phyloP scores from a whole-genome alignment of 768 basidiomycete genomes.

The Kwoniella botswanensis region DNA sequence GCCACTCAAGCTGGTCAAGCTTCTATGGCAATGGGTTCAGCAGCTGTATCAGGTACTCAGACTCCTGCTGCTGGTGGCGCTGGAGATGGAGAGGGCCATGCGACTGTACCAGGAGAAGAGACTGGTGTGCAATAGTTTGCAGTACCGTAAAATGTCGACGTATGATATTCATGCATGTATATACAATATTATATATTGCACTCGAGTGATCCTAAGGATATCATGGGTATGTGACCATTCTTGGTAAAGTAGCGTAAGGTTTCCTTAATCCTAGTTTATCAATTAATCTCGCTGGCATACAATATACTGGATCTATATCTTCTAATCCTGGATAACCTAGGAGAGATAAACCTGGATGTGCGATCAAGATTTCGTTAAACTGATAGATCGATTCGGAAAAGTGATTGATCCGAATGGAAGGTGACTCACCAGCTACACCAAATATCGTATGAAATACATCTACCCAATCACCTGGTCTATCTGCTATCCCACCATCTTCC shows the following conservation, averaged over 20 bases:
- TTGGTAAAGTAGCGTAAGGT: slow-evolving; percentile 36
- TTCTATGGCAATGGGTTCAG: slow-evolving; percentile 47
- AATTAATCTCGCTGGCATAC: slow-evolving; percentile 84
- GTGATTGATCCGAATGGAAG: neutral
- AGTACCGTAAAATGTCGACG: neutral
- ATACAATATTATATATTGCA: slow-evolving; percentile 4
- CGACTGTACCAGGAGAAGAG: slow-evolving; percentile 34
- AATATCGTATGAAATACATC: slow-evolving; percentile 98
- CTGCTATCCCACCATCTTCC: slow-evolving; percentile 90
- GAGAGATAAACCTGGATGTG: slow-evolving; percentile 73
- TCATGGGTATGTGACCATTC: slow-evolving; percentile 16
- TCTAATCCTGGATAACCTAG: slow-evolving; percentile 82
- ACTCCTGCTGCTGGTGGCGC: slow-evolving; percentile 20
- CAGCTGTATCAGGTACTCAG: slow-evolving; percentile 20
- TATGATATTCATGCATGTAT: slow-evolving; percentile 20
- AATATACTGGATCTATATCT: slow-evolving; percentile 92
- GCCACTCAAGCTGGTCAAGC: slow-evolving; percentile 65
- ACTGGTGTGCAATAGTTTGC: slow-evolving; percentile 42
- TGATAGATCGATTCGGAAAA: too few relatives aligned
- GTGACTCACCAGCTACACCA: slow-evolving; percentile 74
- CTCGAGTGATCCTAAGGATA: slow-evolving; percentile 13
- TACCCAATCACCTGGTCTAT: slow-evolving; percentile 87
- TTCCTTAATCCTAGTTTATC: slow-evolving; percentile 67
- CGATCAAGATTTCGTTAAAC: neutral
- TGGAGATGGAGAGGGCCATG: slow-evolving; percentile 29